phyloP scores from a whole-genome alignment of 306 rosid genomes.

The Cucurbita argyrosperma region DNA sequence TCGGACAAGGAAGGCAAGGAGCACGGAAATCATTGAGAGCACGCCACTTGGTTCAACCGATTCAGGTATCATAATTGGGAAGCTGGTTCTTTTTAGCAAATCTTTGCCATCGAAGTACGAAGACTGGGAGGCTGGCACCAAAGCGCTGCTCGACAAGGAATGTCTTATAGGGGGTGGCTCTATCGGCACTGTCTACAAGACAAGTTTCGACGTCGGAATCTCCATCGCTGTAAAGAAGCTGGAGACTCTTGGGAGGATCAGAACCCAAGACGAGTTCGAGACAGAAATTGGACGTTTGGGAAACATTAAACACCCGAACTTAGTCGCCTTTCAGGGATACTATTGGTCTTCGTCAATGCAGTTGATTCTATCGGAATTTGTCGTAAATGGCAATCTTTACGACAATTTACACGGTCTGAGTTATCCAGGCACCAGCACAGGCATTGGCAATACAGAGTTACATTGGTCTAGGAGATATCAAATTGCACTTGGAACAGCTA shows the following conservation, averaged over 20 bases:
- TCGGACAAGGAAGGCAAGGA: constrained; percentile 32
- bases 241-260: constrained; percentile 74
- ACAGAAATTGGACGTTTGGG: constrained; percentile 78
- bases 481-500: constrained; percentile 81
- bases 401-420: constrained; percentile 71
- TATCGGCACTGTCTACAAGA: constrained; percentile 74
- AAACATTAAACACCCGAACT: constrained; percentile 56
- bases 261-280: constrained; percentile 92
- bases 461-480: constrained; percentile 72
- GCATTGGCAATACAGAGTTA: constrained; percentile 48
- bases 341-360: constrained; percentile 96
- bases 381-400: constrained; percentile 67
- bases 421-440: constrained; percentile 70
- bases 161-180: constrained; percentile 83
- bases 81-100: constrained; percentile 92
- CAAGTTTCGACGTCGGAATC: constrained; percentile 71
- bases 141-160: constrained; percentile 88
- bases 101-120: constrained; percentile 88
- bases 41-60: constrained; percentile 75
- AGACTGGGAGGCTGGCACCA: constrained; percentile 98
- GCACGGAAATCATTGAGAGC: constrained; percentile 59
- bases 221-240: constrained; percentile 96
- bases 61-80: constrained; percentile 71
- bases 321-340: constrained; percentile 80
- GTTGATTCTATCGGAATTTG: constrained; percentile 77